Conservation (phyloP, 768 basidiomycete species). For the Phallus indusiatus region DNA sequence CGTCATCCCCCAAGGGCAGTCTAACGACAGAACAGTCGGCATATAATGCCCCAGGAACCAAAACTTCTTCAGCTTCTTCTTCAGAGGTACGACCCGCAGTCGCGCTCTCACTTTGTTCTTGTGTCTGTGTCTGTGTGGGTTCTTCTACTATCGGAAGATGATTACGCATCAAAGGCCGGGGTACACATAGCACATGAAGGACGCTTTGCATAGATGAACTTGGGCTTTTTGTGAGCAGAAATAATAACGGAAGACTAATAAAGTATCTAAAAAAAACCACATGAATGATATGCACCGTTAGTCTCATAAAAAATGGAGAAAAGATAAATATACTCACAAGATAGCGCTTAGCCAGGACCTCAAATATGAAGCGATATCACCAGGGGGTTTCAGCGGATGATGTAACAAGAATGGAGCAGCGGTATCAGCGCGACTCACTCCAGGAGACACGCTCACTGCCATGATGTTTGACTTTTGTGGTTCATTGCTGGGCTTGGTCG, state of each 20-base stretch:
- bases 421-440: conserved; percentile 64
- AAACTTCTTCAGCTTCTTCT: conserved; percentile 44
- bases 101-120: conserved; percentile 13
- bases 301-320: neutral
- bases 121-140: conserved; percentile 19
- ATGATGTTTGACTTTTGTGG: conserved; percentile 65
- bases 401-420: conserved; percentile 33
- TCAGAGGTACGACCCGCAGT: conserved; percentile 4
- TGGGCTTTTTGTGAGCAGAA: conserved; percentile 63
- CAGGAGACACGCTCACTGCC: conserved; percentile 64
- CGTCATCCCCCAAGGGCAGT: conserved; percentile 24
- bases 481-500: conserved; percentile 33
- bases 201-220: conserved; percentile 57
- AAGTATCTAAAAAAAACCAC: conserved; percentile 49
- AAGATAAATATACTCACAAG: conserved; percentile 32
- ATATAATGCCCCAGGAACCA: conserved; percentile 72
- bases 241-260: conserved; percentile 53
- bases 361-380: conserved; percentile 32
- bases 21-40: conserved; percentile 62
- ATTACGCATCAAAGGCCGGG: conserved; percentile 60
- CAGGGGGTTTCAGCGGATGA: conserved; percentile 15
- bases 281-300: neutral
- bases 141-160: conserved; percentile 8
- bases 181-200: conserved; percentile 75
- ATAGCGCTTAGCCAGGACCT: conserved; percentile 14